Evolutionary conservation across 1,139 yeast genomes (phyloP), one percentile per base, ranked within the genome.

Genomic region (Yamadazyma sp.): DNA sequence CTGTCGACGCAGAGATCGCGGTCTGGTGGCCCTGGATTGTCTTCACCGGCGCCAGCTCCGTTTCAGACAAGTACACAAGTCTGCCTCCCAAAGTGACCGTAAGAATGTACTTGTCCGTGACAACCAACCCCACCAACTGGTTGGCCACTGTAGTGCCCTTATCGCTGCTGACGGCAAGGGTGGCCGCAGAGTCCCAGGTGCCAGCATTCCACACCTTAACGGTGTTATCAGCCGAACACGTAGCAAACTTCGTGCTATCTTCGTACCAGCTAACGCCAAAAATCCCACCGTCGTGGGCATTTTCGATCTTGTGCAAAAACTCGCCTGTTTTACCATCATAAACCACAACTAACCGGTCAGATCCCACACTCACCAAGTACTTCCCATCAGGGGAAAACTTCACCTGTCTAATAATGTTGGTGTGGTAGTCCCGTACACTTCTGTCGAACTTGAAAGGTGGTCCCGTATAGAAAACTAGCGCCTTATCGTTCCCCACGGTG

Each of bases 321-420:
- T 86, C 96, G 31, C 98, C 98, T 9, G 88, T 77, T 53, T 83
- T 83, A 26, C 97, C 98, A 49, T 92, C 95, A 58, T 87, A 92
- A 11, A 91, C 61, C 30, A 77, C 86, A 43, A 88, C 79, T 38
- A 73, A 66, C 51, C 95, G 77, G 62, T 92, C 98, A 17, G 94
- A 79, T 14, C 98, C 96, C 4, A 84, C 96, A 49, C 88, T 77
- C n/a, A 83, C 83, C 17, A 87, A 73, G 57, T 69, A 74, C 38
- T 75, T 74, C 18, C 91, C 91, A 51, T 83, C 83, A 18, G 95
- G 92, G 5, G 96, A 83, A 56, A 83, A 92, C 52, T 78, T 75
- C 14, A 89, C 94, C 53, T 83, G 96, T 51, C 88, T 75, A 18
- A 87, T 80, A 49, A 88, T 83, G 55, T 87, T 88, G 17, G 81